Evolutionary conservation across 148 eudicot genomes (phyloP).

Genomic region (Hydrangea macrophylla): DNA sequence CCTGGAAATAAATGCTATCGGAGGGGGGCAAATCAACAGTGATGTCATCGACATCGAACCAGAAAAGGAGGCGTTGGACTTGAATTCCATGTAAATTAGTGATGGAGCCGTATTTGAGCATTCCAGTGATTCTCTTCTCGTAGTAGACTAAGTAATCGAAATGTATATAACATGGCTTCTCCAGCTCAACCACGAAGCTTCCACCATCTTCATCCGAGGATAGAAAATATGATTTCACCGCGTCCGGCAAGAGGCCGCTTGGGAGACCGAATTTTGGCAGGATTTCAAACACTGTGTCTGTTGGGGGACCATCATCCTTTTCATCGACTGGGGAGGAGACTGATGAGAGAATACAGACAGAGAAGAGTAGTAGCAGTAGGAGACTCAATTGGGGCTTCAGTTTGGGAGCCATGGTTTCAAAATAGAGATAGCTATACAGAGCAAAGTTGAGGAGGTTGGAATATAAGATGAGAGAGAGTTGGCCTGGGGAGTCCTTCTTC

Average conservation of each 20-base stretch:
- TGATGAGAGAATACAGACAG: conserved; percentile 6
- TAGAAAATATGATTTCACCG: conserved; percentile 52
- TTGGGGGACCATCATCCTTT: too few species aligned
- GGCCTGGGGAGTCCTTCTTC: too few species aligned
- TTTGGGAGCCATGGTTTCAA: background rate
- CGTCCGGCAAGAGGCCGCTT: conserved; percentile 58
- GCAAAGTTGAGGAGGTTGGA: too few species aligned
- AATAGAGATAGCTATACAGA: too few species aligned
- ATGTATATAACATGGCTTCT: conserved; percentile 50
- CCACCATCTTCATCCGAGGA: conserved; percentile 55
- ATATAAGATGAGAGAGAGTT: too few species aligned
- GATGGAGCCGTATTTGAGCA: conserved; percentile 56
- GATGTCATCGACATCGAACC: conserved; percentile 74
- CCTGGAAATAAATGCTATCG: conserved; percentile 64
- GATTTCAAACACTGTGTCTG: conserved; percentile 69
- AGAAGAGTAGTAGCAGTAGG: background rate
- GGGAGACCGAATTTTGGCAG: conserved; percentile 77
- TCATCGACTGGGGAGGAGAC: background rate
- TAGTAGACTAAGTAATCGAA: conserved; percentile 70
- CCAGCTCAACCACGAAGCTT: conserved; percentile 43
- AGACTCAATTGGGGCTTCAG: background rate
- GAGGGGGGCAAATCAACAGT: conserved; percentile 81
- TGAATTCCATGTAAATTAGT: conserved; percentile 54
- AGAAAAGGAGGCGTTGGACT: conserved; percentile 45
- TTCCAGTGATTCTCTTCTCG: conserved; percentile 47